Conservation (phyloP, 257 asterid species). For the Solanum megistacrolobum region DNA sequence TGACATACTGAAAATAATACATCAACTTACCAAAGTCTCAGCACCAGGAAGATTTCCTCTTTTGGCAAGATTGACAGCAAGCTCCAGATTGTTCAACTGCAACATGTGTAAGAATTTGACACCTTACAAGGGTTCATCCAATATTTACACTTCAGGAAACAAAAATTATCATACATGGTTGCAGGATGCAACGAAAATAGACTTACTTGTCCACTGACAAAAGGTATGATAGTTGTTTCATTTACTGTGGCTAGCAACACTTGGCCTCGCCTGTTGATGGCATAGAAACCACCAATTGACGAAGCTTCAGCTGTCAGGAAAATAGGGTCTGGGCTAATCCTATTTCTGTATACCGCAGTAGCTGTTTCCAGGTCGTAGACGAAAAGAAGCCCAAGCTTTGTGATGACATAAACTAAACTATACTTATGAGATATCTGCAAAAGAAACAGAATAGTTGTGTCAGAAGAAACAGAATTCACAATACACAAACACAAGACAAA, state of each 20-base stretch:
- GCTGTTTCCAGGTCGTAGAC: conserved; percentile 71
- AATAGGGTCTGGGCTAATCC: conserved; percentile 98
- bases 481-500: not conserved
- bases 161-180: not conserved
- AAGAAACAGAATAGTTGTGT: conserved; percentile 8
- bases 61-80: conserved; percentile 97
- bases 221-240: conserved; percentile 83
- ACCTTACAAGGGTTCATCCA: not conserved
- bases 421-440: conserved; percentile 80
- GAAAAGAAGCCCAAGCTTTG: conserved; percentile 62
- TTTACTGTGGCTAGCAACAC: conserved; percentile 94
- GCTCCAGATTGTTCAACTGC: conserved; percentile 97
- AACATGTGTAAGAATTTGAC: not conserved
- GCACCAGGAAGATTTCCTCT: conserved; percentile 99
- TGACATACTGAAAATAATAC: not conserved
- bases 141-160: not conserved
- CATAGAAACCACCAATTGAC: conserved; percentile 91
- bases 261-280: conserved; percentile 94
- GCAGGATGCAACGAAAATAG: not conserved
- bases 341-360: conserved; percentile 95
- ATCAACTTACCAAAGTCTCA: conserved; percentile 77
- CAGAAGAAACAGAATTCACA: conserved; percentile 7
- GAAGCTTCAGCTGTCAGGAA: conserved; percentile 94
- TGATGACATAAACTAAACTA: conserved; percentile 51
- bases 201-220: conserved; percentile 93